Evolutionary conservation across 805 yeast species (phyloP), one percentile per base, ranked within the genome.

Genomic region (Hanseniaspora valbyensis): DNA sequence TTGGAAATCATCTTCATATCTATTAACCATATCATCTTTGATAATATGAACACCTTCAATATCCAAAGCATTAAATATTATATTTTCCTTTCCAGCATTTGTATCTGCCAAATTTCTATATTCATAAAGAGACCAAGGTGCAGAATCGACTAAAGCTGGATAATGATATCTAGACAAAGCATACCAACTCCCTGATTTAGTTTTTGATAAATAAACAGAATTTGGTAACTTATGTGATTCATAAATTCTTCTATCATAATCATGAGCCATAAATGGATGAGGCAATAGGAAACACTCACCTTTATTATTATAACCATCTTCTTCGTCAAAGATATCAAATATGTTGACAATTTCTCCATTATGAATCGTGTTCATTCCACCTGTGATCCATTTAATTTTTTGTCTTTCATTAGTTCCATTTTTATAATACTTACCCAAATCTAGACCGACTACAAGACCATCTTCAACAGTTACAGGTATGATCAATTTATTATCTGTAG

Each of bases 101-200:
- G 42, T 58, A 57, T 10, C 56, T 55, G 24, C 38, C n/a, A 29
- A 21, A 26, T 24, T 32, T 39, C 16, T 30, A 16, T 14, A 4
- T 32, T 59, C 58, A 66, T 81, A 87, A 45, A 74, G 70, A 0
- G 95, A 81, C 1, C 74, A 58, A 0, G 95, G 90, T 0, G 96
- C 92, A 7, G 86, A 76, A 51, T 78, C 76, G 8, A 90, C 87
- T 44, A 90, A 65, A 0, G 94, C 80, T 0, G 96, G 96, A 61
- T 81, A 90, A 56, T 79, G 73, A 22, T 66, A 62, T 56, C 80
- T 83, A 21, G 94, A 83, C 76, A 90, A 72, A 3, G 95, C 96
- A 68, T 76, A 85, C 95, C 95, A 89, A 1, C 82, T 72, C 3
- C 82, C 80, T 42, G 70, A 69, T 28, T 68, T 69, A 0, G 88